Base-by-base conservation (phyloP, 208 protist species). In the Willaertia magna region DNA sequence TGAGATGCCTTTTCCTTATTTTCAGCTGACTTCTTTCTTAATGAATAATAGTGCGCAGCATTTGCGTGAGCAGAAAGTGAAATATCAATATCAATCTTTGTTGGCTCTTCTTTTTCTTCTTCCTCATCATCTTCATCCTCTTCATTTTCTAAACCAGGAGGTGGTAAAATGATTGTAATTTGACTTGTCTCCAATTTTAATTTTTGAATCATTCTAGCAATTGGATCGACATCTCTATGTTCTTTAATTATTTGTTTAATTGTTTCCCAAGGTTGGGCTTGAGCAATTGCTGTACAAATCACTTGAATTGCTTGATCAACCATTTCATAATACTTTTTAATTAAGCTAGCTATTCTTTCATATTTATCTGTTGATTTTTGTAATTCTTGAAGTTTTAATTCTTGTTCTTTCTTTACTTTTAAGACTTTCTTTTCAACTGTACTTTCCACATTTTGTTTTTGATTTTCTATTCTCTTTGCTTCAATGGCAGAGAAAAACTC, bases 401-500 rank as follows among this genome's bases (percentile, higher is more conserved):
- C 87, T 90, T 97, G 93, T 85, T 97, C 94, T 12, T 88, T 82
- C 51, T 92, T 89, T 34, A 97, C 94, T 88, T 97, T 95, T 43
- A 96, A 95, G 44, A 96, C 86, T 86, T 98, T 98, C 18, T 92
- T 93, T 75, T 94, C 78, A 16, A 91, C 94, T 20, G 88, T 87
- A 3, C 86, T 92, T 51, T 94, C 92, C 51, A 95, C 88, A 87
- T 93, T 92, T 42, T 90, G 87, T 83, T 94, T 95, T 85, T 94
- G 93, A 42, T 92, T 88, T 4, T 94, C 91, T 86, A 96, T 94
- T n/a, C 91, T 90, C 82, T 96, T 91, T 12, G 88, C 90, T 88
- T 98, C 96, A 1, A 94, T 93, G 55, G 93, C 85, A 16, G 95
- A 93, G 86, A 98, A 99, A 88, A 93, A 98, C 43, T 92, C 90